Evolutionary conservation across 768 basidiomycete genomes (phyloP).

Genomic region (Cystobasidium ongulense): DNA sequence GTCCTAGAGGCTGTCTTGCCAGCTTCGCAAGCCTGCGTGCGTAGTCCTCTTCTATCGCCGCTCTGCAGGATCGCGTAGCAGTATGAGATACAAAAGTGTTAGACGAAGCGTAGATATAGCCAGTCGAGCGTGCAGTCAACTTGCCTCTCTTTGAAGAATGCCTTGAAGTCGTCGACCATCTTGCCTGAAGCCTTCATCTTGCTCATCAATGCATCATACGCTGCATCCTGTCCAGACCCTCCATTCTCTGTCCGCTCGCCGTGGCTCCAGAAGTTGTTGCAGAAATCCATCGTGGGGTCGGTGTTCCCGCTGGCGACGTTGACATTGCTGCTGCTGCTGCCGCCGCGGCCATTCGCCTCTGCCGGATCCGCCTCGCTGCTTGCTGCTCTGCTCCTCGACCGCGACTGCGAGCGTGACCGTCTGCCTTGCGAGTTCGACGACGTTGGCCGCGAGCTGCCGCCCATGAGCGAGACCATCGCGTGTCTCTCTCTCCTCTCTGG

Average conservation of each 20-base stretch:
- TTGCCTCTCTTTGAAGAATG: constrained; percentile 90
- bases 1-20: constrained; percentile 65
- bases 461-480: constrained; percentile 8
- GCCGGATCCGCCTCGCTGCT: not conserved
- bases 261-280: constrained; percentile 89
- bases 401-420: constrained; percentile 25
- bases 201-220: constrained; percentile 47
- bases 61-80: constrained; percentile 49
- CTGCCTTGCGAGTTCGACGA: constrained; percentile 11
- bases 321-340: not conserved
- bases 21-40: constrained; percentile 74
- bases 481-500: not conserved
- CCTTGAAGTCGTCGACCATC: constrained; percentile 78
- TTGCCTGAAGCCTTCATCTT: constrained; percentile 46
- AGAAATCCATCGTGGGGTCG: constrained; percentile 59
- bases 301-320: not conserved
- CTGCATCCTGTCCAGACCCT: constrained; percentile 41
- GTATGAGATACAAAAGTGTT: not conserved
- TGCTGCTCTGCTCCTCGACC: constrained; percentile 13
- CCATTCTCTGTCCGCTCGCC: constrained; percentile 38
- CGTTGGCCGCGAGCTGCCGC: constrained; percentile 19
- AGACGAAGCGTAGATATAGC: not conserved
- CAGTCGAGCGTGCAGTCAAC: constrained; percentile 42
- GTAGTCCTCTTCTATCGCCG: constrained; percentile 88
- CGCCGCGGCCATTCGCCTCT: not conserved